phyloP scores from a whole-genome alignment of 2,329 filamentous ascomycete species.

The Fusarium armeniacum region DNA sequence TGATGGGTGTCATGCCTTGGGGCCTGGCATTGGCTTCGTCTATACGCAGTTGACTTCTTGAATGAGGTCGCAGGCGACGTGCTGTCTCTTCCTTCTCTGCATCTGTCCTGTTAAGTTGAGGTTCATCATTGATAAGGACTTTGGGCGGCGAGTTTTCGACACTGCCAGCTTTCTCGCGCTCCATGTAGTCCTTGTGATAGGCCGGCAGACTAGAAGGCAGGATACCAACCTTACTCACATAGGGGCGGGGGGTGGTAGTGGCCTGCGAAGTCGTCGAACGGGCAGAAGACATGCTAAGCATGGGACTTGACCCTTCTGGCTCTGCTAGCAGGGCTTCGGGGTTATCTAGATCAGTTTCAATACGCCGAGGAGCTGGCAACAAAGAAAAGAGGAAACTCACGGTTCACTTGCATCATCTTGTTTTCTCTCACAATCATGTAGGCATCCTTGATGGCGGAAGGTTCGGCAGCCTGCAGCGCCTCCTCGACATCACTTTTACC shows the following conservation, averaged over 20 bases:
- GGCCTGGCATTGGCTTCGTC: slow-evolving; percentile 74
- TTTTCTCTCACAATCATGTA: slow-evolving; percentile 99
- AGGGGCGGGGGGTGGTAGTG: slow-evolving; percentile 65
- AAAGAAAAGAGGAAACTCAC: slow-evolving; percentile 67
- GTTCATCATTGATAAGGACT: slow-evolving; percentile 63
- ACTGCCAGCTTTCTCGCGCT: slow-evolving; percentile 71
- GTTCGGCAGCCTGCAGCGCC: slow-evolving; percentile 89
- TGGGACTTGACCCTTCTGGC: slow-evolving; percentile 61
- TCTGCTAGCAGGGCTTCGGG: slow-evolving; percentile 55
- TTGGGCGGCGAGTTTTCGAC: slow-evolving; percentile 60
- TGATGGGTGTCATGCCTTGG: slow-evolving; percentile 73
- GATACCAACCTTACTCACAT: slow-evolving; percentile 89
- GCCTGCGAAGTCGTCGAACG: slow-evolving; percentile 67
- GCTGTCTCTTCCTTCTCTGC: slow-evolving; percentile 87
- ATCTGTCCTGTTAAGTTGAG: slow-evolving; percentile 67
- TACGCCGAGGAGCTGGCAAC: slow-evolving; percentile 36
- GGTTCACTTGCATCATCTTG: slow-evolving; percentile 94
- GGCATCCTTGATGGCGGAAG: slow-evolving; percentile 98
- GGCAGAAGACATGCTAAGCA: slow-evolving; percentile 68
- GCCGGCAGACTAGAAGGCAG: slow-evolving; percentile 90
- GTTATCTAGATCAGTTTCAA: slow-evolving; percentile 53
- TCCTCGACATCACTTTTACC: slow-evolving; percentile 95
- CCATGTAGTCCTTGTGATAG: slow-evolving; percentile 92
- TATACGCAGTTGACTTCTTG: slow-evolving; percentile 76
- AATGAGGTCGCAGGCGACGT: slow-evolving; percentile 87